phyloP scores from a whole-genome alignment of 2,329 filamentous ascomycete species.

The Fusarium annulatum region DNA sequence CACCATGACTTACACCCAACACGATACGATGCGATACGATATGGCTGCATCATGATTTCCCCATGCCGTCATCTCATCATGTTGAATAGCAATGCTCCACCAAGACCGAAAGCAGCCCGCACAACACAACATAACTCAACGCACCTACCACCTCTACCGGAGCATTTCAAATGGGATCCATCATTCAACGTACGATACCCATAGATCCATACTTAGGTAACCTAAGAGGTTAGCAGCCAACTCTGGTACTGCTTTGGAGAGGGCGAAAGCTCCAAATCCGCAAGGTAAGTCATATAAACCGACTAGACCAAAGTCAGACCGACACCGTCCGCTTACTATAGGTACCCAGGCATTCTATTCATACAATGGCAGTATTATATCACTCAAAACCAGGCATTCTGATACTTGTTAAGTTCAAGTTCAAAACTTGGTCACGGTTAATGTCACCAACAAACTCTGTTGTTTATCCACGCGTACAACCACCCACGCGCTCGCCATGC shows the following conservation, averaged over 20 bases:
- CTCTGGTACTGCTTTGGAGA: neutral
- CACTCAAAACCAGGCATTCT: conserved; percentile 22
- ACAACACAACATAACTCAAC: neutral
- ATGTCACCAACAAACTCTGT: conserved; percentile 24
- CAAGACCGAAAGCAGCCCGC: conserved; percentile 4
- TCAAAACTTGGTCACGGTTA: conserved; percentile 23
- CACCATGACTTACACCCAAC: neutral
- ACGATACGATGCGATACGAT: conserved; percentile 23
- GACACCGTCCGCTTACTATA: conserved; percentile 11
- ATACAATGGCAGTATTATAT: conserved; percentile 6
- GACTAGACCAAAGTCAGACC: conserved; percentile 7
- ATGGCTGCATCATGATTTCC: conserved; percentile 37
- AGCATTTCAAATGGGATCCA: conserved; percentile 31
- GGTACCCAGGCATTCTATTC: conserved; percentile 2
- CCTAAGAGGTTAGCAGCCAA: neutral
- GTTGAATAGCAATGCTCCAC: conserved; percentile 22
- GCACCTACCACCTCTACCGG: conserved; percentile 24
- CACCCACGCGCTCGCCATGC: conserved; percentile 19
- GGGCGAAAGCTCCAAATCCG: conserved; percentile 9
- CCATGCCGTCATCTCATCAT: conserved; percentile 34
- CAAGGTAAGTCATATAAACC: neutral
- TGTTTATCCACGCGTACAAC: conserved; percentile 31
- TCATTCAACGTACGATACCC: conserved; percentile 30
- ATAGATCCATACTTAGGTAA: neutral
- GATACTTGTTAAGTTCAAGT: neutral